Base-by-base conservation (phyloP, 2,329 filamentous ascomycete species). In the Aspergillus thermomutatus region DNA sequence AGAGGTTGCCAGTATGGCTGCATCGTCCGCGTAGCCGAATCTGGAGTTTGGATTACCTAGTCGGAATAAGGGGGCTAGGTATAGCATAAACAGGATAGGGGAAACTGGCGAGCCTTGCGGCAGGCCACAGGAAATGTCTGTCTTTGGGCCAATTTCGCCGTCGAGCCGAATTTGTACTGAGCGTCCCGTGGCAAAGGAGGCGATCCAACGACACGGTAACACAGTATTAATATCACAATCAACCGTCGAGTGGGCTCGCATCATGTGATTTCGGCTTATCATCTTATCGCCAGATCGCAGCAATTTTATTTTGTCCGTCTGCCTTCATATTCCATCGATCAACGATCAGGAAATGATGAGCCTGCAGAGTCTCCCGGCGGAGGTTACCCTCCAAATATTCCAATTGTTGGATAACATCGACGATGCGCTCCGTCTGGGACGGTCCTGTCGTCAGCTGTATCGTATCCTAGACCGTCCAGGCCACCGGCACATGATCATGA, bases 41-140 rank as follows among this genome's bases (percentile, higher is more conserved):
- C 51, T 28, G n/a, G 51, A n/a, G 19, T 14, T 34, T 19, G n/a
- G 40, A 28, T 17, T 19, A 1, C 41, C 51, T 21, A 53, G 10
- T 41, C 17, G n/a, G 51, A 53, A 53, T 10, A 53, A 21, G 11
- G 51, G 51, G 6, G 25, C 51, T 23, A 47, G 27, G 23, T 47
- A 53, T 4, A 53, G 51, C 25, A 53, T 53, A 37, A 53, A 53
- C 3, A 53, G 41, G 25, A 53, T 53, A 28, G 40, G 51, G 23
- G 51, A 53, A 6, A 53, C 26, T 9, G 51, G 51, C 9, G 51
- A 53, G 23, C 51, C 41, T 43, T 52, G 50, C 10, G 50, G 43
- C 8, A 53, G 27, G 25, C 51, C 51, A 17, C 40, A 45, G 41
- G 27, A 27, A 25, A 53, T 37, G 4, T 28, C 41, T 34, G 46